These are phyloP conservation scores for Ustilago curta DNA, from an alignment of 1,284 basidiomycete genomes.

Conservation along the genomic window DNA sequence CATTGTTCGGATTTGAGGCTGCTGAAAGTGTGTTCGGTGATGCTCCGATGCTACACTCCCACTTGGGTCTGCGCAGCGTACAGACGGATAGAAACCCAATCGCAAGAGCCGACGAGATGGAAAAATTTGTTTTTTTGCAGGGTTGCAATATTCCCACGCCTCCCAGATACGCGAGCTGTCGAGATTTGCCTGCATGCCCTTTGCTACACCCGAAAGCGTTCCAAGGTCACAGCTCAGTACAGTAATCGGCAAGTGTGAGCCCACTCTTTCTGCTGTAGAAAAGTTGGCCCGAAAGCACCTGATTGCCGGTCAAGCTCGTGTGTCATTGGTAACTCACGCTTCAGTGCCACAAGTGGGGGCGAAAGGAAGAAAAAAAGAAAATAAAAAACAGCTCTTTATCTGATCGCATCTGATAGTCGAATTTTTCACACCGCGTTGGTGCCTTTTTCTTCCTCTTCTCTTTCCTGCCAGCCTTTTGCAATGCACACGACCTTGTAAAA, in stretches of 20 bases:
- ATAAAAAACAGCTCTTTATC: background rate
- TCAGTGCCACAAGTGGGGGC: no score
- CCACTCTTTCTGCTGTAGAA: background rate
- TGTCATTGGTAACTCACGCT: background rate
- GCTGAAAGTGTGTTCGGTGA: no score
- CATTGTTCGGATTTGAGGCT: no score
- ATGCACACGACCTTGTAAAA: no score
- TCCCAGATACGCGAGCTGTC: conserved; percentile 14
- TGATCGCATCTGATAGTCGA: conserved; percentile 5
- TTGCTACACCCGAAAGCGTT: background rate
- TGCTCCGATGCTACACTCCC: no score
- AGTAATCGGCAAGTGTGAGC: conserved; percentile 1
- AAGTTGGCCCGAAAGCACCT: background rate
- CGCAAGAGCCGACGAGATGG: no score
- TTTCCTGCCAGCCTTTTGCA: background rate
- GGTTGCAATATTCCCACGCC: no score
- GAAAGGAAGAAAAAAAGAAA: no score
- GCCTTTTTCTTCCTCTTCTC: background rate
- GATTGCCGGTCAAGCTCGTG: background rate
- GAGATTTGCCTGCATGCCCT: conserved; percentile 7
- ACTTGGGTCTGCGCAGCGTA: no score
- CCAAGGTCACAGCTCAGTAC: no score
- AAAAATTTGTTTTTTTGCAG: no score
- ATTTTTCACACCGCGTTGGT: conserved; percentile 1
- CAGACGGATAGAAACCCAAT: no score